phyloP scores from a whole-genome alignment of 805 yeast species.

The Komagataella pastoris region DNA sequence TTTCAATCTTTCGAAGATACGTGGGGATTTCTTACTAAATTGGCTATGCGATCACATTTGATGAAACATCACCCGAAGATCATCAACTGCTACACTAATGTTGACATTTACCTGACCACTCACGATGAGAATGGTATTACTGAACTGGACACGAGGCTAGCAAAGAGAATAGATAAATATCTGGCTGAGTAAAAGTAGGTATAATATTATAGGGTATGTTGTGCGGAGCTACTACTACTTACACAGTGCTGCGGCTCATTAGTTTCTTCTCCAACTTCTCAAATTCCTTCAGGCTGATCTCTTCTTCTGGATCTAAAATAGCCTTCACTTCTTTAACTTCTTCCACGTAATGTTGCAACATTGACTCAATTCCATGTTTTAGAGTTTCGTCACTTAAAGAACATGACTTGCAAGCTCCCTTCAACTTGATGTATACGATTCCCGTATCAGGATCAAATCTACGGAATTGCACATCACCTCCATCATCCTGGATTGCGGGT shows the following conservation, averaged over 20 bases:
- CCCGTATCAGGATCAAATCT: constrained; percentile 43
- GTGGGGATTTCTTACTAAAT: constrained; percentile 50
- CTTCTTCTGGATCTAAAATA: constrained; percentile 24
- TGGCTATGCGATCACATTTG: constrained; percentile 43
- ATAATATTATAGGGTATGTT: neutral
- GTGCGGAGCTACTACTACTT: neutral
- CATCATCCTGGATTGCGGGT: constrained; percentile 67
- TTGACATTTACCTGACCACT: constrained; percentile 41
- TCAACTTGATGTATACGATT: constrained; percentile 40
- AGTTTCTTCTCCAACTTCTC: constrained; percentile 65
- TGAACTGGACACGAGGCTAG: constrained; percentile 46
- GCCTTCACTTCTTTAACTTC: constrained; percentile 45
- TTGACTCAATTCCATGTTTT: constrained; percentile 56
- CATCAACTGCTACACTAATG: constrained; percentile 46
- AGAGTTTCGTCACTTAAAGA: constrained; percentile 53
- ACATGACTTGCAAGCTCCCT: constrained; percentile 67
- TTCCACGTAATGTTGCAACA: constrained; percentile 58
- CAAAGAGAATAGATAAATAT: constrained; percentile 29
- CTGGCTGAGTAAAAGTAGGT: constrained; percentile 2
- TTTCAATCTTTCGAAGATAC: constrained; percentile 46
- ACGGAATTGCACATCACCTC: constrained; percentile 62
- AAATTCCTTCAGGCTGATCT: constrained; percentile 67
- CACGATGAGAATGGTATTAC: constrained; percentile 48
- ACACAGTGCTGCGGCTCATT: constrained; percentile 9
- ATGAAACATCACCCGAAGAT: constrained; percentile 65